Conservation (phyloP, 129 eudicot genomes). For the Helianthus annuus region DNA sequence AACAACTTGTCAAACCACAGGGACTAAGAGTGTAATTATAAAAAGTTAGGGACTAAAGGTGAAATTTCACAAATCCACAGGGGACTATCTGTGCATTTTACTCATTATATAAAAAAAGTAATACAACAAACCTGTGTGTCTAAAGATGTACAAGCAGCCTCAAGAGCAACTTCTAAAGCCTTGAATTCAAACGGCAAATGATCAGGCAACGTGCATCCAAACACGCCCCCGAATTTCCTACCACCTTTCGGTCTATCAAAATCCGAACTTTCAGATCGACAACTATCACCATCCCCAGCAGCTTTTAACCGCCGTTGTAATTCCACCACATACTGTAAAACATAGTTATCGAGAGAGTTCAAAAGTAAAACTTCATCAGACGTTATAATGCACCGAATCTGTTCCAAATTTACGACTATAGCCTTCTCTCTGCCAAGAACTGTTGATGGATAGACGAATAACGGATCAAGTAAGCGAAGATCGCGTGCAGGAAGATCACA, state of each 20-base stretch:
- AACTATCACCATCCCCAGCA: conserved; percentile 55
- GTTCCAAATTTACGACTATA: conserved; percentile 90
- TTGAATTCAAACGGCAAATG: conserved; percentile 87
- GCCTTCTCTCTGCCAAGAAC: conserved; percentile 98
- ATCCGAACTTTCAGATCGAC: conserved; percentile 65
- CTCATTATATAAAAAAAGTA: too few species aligned
- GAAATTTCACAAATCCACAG: too few species aligned
- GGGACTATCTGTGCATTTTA: too few species aligned
- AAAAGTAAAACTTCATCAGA: conserved; percentile 90
- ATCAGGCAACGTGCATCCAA: conserved; percentile 66
- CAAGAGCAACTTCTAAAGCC: conserved; percentile 92
- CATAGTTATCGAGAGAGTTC: conserved; percentile 83
- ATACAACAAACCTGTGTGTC: conserved; percentile 60
- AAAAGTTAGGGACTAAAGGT: too few species aligned
- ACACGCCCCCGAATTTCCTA: conserved; percentile 57
- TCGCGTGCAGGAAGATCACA: too few species aligned
- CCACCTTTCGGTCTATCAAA: conserved; percentile 54
- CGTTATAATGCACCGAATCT: conserved; percentile 88
- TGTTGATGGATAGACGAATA: too few species aligned
- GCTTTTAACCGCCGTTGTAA: conserved; percentile 65
- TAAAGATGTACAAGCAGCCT: conserved; percentile 88
- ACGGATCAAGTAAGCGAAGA: too few species aligned
- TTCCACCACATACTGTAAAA: conserved; percentile 83
- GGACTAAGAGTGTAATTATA: too few species aligned
- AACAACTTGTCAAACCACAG: too few species aligned